A percentile compares a stretch with the other conserved stretches of the same genome.
These are phyloP conservation scores for Logfia minima DNA, from an alignment of 129 eudicot genomes.

Conservation along the genomic window DNA sequence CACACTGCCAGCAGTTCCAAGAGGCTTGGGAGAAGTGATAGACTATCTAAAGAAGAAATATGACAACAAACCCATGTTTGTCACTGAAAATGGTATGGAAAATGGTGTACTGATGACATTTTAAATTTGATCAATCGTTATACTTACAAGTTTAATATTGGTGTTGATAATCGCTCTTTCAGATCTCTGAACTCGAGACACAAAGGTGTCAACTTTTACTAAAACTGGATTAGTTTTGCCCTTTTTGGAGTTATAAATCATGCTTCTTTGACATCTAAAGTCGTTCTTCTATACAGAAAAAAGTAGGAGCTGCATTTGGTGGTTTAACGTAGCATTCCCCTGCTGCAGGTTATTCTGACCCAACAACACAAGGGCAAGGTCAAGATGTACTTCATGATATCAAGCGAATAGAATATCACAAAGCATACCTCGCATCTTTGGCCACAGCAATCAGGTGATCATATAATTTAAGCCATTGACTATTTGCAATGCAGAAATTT, in stretches of 20 bases:
- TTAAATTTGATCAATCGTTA: slow-evolving; percentile 10
- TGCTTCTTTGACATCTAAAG: not conserved
- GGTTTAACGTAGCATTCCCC: not conserved
- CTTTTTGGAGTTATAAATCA: not conserved
- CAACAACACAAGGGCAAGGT: slow-evolving; percentile 15
- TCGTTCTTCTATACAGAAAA: slow-evolving; percentile 4
- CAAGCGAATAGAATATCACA: slow-evolving; percentile 59
- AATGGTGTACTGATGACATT: slow-evolving; percentile 1
- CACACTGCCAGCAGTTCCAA: slow-evolving; percentile 63
- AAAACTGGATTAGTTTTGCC: not conserved
- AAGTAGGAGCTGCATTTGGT: not conserved
- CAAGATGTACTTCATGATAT: slow-evolving; percentile 43
- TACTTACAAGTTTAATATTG: not conserved
- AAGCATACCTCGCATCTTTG: slow-evolving; percentile 53
- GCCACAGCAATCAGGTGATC: slow-evolving; percentile 64
- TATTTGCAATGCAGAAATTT: not conserved
- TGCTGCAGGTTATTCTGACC: slow-evolving; percentile 54
- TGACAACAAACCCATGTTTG: slow-evolving; percentile 70
- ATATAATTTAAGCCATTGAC: slow-evolving; percentile 5
- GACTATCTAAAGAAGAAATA: slow-evolving; percentile 64
- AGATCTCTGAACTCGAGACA: not conserved
- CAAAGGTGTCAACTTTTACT: not conserved
- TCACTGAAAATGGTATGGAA: slow-evolving; percentile 86
- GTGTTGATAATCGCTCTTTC: not conserved
- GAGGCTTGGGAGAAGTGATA: slow-evolving; percentile 66